Evolutionary conservation across 768 basidiomycete genomes (phyloP), one percentile per base, ranked within the genome.

Genomic region (Amanita phalloides): DNA sequence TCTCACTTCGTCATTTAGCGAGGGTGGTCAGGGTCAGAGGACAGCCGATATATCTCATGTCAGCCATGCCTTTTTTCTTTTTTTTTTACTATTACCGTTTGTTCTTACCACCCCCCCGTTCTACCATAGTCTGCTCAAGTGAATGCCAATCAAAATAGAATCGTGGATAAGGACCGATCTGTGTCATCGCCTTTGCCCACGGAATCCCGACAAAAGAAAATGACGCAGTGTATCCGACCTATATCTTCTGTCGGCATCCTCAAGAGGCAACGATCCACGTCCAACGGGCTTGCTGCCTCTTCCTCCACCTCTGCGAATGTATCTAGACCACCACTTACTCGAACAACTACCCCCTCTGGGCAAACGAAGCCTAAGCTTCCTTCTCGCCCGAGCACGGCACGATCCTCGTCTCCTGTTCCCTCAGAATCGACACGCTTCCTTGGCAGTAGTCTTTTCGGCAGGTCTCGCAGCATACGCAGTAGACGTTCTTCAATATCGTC

Each of bases 311-410:
- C 43, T 25, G 43, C 43, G 4, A 26, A 2, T 14, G 25, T 8
- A 25, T 6, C n/a, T 2, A 25, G 23, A 45, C 21, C 5, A 3
- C 5, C 9, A 3, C 20, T 3, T 10, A 42, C 8, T 11, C 41
- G 25, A 26, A 13, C 43, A 28, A 20, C 41, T 14, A 44, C 43
- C 6, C 46, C 46, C 21, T 35, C 46, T 7, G 32, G 46, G 10
- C 46, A 48, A 37, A 10, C 46, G 36, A 48, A 21, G 33, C 32
- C 33, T 60, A 62, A 21, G 33, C 56, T 60, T 49, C 58, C 60
- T 21, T 60, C 58, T 11, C 63, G 61, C 4, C 51, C 65, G 3
- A 52, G 58, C 17, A 61, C 61, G 5, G 48, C 37, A 5, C 33
- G 33, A 48, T 28, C 46, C 14, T n/a, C 28, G 25, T 17, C 46